Conservation (phyloP, 2,329 filamentous ascomycete genomes). For the Sporothrix schenckii region DNA sequence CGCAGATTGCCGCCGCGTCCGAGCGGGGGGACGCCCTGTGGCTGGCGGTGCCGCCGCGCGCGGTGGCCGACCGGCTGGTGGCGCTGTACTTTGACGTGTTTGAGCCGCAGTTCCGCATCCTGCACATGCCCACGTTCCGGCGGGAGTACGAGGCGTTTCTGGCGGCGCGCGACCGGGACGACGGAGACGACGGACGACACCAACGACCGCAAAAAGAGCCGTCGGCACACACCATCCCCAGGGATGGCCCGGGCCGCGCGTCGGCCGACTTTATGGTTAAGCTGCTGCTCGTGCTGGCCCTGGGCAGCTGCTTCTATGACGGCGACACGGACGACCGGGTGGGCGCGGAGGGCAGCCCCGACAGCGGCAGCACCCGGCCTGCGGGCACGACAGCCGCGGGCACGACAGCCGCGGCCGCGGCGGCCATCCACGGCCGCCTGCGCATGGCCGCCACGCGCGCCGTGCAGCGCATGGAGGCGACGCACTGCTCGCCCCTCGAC, state of each 20-base stretch:
- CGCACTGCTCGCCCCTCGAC: conserved; percentile 31
- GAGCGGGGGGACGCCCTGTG: conserved; percentile 18
- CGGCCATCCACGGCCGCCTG: conserved; percentile 28
- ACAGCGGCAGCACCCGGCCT: neutral
- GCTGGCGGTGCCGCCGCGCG: conserved; percentile 42
- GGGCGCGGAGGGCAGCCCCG: neutral
- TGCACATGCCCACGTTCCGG: conserved; percentile 59
- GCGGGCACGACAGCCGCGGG: neutral
- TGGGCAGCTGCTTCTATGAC: conserved; percentile 51
- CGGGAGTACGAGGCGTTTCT: conserved; percentile 55
- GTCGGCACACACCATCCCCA: neutral
- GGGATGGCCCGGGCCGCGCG: conserved; percentile 12
- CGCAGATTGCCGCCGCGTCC: conserved; percentile 7
- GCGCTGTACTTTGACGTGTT: conserved; percentile 57
- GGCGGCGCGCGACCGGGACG: conserved; percentile 40
- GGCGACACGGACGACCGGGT: conserved; percentile 7
- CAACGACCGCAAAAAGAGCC: conserved; percentile 28
- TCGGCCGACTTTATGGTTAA: conserved; percentile 47
- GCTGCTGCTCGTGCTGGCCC: conserved; percentile 53
- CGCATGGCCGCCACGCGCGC: conserved; percentile 32
- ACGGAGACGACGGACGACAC: no score
- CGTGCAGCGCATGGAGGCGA: conserved; percentile 27
- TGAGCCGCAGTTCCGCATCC: conserved; percentile 56
- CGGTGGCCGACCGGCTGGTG: conserved; percentile 54
- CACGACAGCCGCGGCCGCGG: neutral